A percentile compares a stretch with the other conserved stretches of the same genome.
phyloP scores from a whole-genome alignment of 352 stramenopile species.

The Globisporangium camurandrum region DNA sequence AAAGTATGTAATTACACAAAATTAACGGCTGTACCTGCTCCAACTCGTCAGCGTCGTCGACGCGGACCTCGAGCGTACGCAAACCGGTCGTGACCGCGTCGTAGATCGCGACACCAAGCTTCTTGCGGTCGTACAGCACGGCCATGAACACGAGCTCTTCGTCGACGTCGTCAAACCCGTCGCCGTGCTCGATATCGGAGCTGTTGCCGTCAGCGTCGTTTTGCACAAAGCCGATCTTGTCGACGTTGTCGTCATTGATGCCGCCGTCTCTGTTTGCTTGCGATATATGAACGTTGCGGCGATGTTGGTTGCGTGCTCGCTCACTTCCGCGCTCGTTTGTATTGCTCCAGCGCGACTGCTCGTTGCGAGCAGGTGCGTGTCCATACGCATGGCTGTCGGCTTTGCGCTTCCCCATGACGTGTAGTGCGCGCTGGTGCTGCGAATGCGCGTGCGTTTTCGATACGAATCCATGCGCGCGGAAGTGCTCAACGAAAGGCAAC shows the following conservation, averaged over 20 bases:
- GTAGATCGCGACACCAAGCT: constrained; percentile 70
- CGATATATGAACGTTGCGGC: background rate
- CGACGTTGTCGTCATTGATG: background rate
- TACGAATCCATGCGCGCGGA: background rate
- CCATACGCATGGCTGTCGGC: background rate
- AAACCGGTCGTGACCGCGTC: constrained; percentile 58
- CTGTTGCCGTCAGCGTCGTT: background rate
- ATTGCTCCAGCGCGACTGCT: constrained; percentile 2
- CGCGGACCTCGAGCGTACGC: constrained; percentile 47
- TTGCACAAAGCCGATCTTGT: too few species aligned
- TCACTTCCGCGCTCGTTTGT: background rate
- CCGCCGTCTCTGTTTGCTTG: background rate
- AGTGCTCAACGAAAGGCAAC: background rate
- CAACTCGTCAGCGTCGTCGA: constrained; percentile 31
- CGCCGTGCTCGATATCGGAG: background rate
- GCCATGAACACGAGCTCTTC: constrained; percentile 65
- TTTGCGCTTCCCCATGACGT: constrained; percentile 9
- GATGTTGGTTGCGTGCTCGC: background rate
- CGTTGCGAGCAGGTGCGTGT: background rate
- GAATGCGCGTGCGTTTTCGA: background rate
- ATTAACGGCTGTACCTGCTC: constrained; percentile 33
- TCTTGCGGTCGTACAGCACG: constrained; percentile 53
- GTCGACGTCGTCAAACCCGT: constrained; percentile 29
- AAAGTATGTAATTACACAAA: too few species aligned
- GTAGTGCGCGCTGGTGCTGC: background rate